A percentile compares a stretch with the other conserved stretches of the same genome.
These are phyloP conservation scores for Magnaporthales sp. DNA, from an alignment of 2,329 filamentous ascomycete genomes.

Conservation along the genomic window DNA sequence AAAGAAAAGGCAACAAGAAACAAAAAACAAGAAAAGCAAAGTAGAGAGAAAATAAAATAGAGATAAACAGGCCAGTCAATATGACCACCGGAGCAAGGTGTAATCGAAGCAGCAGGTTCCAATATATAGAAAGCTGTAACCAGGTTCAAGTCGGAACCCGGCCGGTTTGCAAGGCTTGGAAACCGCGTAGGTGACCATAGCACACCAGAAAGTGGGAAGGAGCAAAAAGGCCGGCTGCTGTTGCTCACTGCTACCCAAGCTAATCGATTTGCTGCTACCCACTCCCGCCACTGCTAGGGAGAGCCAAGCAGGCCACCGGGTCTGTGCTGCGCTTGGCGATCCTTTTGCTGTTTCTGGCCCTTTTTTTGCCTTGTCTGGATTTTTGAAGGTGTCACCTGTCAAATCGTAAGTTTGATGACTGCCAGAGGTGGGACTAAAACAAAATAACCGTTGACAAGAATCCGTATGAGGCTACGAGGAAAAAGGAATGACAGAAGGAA, in stretches of 20 bases:
- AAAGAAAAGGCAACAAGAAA: no score
- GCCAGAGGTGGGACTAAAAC: not conserved
- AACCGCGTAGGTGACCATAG: not conserved
- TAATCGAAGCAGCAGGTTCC: not conserved
- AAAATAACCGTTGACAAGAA: not conserved
- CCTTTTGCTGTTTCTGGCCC: not conserved
- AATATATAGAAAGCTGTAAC: no score
- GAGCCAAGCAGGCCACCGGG: not conserved
- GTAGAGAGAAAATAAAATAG: not conserved
- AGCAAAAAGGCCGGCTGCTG: not conserved
- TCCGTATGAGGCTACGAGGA: no score
- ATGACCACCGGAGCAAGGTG: not conserved
- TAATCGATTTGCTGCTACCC: not conserved
- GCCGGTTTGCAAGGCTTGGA: not conserved
- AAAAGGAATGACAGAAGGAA: not conserved
- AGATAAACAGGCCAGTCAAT: not conserved
- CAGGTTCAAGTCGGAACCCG: not conserved
- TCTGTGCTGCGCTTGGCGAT: not conserved
- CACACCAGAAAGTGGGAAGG: not conserved
- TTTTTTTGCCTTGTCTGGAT: not conserved
- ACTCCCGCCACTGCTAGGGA: not conserved
- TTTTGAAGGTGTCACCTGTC: not conserved
- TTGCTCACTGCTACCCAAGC: not conserved
- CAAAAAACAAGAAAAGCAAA: not conserved
- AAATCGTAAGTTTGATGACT: not conserved